phyloP scores from a whole-genome alignment of 371 early-diverging fungal genomes.

The Conidiobolus incongruus region DNA sequence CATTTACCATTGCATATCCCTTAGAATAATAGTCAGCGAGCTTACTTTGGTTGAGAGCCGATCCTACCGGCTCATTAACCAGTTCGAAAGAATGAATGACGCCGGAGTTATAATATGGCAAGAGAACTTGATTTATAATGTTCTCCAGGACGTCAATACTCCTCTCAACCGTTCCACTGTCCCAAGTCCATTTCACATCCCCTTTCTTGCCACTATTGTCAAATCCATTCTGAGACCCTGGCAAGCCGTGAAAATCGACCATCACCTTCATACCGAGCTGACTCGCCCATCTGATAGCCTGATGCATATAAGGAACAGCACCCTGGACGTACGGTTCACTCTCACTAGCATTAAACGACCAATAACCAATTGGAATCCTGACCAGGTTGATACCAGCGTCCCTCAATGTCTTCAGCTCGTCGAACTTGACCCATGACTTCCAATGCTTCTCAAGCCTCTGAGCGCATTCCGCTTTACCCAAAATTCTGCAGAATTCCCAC shows the following conservation, averaged over 20 bases:
- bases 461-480: constrained; percentile 30
- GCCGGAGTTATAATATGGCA: constrained; percentile 22
- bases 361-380: constrained; percentile 51
- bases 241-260: constrained; percentile 50
- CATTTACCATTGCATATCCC: too few relatives aligned
- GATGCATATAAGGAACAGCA: constrained; percentile 24
- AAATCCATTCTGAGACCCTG: constrained; percentile 40
- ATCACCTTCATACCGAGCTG: constrained; percentile 42
- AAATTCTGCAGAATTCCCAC: constrained; percentile 25
- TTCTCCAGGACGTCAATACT: constrained; percentile 14
- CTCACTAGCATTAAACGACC: constrained; percentile 28
- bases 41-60: too few relatives aligned
- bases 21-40: too few relatives aligned
- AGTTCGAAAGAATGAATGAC: constrained; percentile 5
- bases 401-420: constrained; percentile 32
- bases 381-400: constrained; percentile 42
- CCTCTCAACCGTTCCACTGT: constrained; percentile 4
- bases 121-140: constrained; percentile 14
- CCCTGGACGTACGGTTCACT: constrained; percentile 32
- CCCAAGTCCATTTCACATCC: neutral
- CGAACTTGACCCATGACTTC: constrained; percentile 37
- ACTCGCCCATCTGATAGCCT: constrained; percentile 36
- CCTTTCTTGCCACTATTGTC: constrained; percentile 15
- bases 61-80: too few relatives aligned
- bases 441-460: constrained; percentile 28